Evolutionary conservation across 2,329 filamentous ascomycete genomes (phyloP).

Genomic region (Fusarium sp.): DNA sequence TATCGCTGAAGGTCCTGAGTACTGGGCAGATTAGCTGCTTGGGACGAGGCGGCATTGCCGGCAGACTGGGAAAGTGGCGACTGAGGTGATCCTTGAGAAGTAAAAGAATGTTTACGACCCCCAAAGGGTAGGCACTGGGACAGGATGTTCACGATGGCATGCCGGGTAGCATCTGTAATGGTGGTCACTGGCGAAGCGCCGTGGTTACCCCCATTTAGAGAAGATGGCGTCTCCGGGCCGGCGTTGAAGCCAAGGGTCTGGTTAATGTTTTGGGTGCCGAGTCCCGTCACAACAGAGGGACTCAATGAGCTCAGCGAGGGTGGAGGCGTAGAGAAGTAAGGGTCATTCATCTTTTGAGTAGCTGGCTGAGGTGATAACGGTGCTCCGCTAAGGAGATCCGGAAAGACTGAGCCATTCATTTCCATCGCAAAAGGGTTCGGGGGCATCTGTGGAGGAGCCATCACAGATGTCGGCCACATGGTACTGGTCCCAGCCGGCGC

Average conservation of each 20-base stretch:
- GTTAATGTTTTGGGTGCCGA: slow-evolving; percentile 69
- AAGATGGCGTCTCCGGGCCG: slow-evolving; percentile 78
- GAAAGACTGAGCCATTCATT: slow-evolving; percentile 77
- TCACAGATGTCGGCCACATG: slow-evolving; percentile 77
- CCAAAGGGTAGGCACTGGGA: slow-evolving; percentile 66
- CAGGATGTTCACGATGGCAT: slow-evolving; percentile 68
- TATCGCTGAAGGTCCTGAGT: slow-evolving; percentile 90
- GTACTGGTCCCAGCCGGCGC: slow-evolving; percentile 63
- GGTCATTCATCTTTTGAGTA: slow-evolving; percentile 76
- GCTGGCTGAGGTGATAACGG: slow-evolving; percentile 82
- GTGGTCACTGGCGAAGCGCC: slow-evolving; percentile 69
- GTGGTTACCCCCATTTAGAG: slow-evolving; percentile 72
- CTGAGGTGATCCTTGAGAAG: slow-evolving; percentile 64
- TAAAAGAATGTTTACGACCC: slow-evolving; percentile 72
- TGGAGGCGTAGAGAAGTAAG: slow-evolving; percentile 82
- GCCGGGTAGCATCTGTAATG: slow-evolving; percentile 72
- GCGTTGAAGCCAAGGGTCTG: slow-evolving; percentile 71
- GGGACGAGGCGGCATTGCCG: slow-evolving; percentile 60
- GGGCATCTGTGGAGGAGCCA: slow-evolving; percentile 74
- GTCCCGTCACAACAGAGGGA: slow-evolving; percentile 75
- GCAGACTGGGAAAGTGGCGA: slow-evolving; percentile 62
- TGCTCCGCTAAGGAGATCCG: slow-evolving; percentile 77
- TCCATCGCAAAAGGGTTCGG: slow-evolving; percentile 80
- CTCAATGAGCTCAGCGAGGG: slow-evolving; percentile 79
- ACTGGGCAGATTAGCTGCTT: slow-evolving; percentile 74